Conservation (phyloP, 2,329 filamentous ascomycete genomes). For the Parastagonospora avenae region DNA sequence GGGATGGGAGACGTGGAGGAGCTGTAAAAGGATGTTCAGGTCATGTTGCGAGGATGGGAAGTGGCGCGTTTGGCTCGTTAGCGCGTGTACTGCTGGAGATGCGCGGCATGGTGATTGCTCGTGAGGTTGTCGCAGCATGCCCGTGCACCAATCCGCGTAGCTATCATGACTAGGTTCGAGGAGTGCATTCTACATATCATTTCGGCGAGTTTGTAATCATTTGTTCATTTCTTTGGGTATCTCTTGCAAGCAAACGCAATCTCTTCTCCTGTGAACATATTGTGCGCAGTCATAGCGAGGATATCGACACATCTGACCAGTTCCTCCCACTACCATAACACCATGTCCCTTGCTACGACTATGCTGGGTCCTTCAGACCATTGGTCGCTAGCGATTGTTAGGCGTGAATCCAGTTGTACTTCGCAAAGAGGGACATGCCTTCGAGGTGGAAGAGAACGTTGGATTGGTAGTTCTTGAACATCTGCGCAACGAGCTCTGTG, state of each 20-base stretch:
- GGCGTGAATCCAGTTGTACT: neutral
- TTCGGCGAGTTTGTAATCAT: neutral
- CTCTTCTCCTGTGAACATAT: too few species aligned
- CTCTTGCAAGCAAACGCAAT: neutral
- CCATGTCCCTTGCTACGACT: slow-evolving; percentile 25
- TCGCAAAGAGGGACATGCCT: slow-evolving; percentile 61
- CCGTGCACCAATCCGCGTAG: slow-evolving; percentile 27
- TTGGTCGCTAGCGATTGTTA: slow-evolving; percentile 68
- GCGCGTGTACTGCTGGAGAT: slow-evolving; percentile 20
- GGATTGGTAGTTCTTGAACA: slow-evolving; percentile 99
- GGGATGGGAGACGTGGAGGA: slow-evolving; percentile 9
- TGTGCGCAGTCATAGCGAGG: neutral
- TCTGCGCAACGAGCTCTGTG: slow-evolving; percentile 94
- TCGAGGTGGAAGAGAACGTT: slow-evolving; percentile 97
- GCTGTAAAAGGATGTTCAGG: slow-evolving; percentile 18
- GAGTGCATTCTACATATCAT: neutral
- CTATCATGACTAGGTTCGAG: neutral
- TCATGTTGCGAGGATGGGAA: slow-evolving; percentile 29
- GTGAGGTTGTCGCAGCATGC: slow-evolving; percentile 21
- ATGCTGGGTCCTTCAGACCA: slow-evolving; percentile 78
- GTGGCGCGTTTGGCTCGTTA: slow-evolving; percentile 20
- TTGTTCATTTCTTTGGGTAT: neutral
- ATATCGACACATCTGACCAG: neutral
- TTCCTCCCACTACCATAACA: neutral
- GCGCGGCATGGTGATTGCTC: slow-evolving; percentile 21